phyloP scores from a whole-genome alignment of 257 asterid species.

The Nicotiana attenuata region DNA sequence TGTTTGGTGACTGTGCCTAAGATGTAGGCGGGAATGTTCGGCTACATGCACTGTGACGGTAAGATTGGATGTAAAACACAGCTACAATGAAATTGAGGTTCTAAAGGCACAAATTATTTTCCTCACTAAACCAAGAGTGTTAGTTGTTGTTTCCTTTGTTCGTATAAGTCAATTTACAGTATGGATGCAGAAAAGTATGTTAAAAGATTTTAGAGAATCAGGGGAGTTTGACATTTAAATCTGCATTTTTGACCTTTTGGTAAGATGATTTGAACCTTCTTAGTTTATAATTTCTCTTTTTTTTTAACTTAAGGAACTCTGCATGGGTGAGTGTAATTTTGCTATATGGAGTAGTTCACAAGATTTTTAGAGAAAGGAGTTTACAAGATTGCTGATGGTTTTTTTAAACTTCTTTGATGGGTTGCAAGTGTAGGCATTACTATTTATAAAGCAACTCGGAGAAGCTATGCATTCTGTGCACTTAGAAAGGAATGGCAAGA shows the following conservation, averaged over 20 bases:
- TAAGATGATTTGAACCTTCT: background rate
- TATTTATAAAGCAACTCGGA: constrained; percentile 74
- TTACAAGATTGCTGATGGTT: constrained; percentile 20
- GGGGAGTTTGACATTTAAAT: too few species aligned
- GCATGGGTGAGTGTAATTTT: background rate
- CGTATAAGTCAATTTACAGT: too few species aligned
- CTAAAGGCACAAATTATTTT: too few species aligned
- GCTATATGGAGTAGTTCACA: background rate
- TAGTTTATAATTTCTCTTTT: background rate
- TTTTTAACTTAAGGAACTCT: background rate
- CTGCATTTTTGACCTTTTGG: background rate
- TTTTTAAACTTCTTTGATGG: constrained; percentile 2
- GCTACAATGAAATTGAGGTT: background rate
- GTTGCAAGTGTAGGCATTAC: constrained; percentile 55
- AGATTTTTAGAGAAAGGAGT: background rate
- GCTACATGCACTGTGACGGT: background rate
- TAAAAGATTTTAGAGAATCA: too few species aligned
- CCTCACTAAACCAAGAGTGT: background rate
- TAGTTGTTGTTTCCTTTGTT: too few species aligned
- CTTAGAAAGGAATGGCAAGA: constrained; percentile 30
- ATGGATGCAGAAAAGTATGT: too few species aligned
- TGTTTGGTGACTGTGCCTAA: background rate
- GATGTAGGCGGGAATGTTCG: background rate
- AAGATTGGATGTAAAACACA: background rate
- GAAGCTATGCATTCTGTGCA: constrained; percentile 66